phyloP scores from a whole-genome alignment of 768 basidiomycete species.

The Clitopilus passeckerianus region DNA sequence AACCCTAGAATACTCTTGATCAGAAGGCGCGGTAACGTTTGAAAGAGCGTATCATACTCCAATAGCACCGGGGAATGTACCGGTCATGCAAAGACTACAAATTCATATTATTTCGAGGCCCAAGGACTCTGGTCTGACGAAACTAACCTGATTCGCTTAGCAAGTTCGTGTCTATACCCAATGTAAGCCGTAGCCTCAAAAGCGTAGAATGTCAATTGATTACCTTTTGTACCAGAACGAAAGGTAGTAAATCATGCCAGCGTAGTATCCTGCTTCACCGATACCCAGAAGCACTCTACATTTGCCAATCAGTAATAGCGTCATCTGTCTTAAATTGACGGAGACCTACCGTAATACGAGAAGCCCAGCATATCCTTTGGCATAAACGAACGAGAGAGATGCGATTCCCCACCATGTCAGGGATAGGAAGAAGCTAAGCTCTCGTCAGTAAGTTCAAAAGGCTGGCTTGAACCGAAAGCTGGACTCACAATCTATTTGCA shows the following conservation, averaged over 20 bases:
- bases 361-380: constrained; percentile 46
- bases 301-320: not conserved
- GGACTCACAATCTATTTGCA: constrained; percentile 48
- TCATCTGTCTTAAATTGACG: not conserved
- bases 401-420: constrained; percentile 48
- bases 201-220: not conserved
- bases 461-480: not conserved
- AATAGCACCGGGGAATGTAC: constrained; percentile 51
- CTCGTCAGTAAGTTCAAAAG: not conserved
- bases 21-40: not conserved
- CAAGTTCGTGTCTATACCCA: constrained; percentile 38
- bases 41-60: constrained; percentile 27
- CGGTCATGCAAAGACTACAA: constrained; percentile 50
- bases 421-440: constrained; percentile 47
- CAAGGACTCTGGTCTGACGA: too few species aligned
- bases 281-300: constrained; percentile 51
- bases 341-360: constrained; percentile 38
- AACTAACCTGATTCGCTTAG: constrained; percentile 39
- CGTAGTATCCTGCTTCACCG: constrained; percentile 58
- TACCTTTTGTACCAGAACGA: constrained; percentile 53
- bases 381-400: constrained; percentile 49
- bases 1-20: constrained; percentile 27
- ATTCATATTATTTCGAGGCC: not conserved
- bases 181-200: not conserved
- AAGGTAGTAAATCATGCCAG: constrained; percentile 57